Percentiles rank a stretch among this genome's conserved stretches.
Evolutionary conservation across 1,284 basidiomycete species (phyloP).

Genomic region (Naganishia albida): DNA sequence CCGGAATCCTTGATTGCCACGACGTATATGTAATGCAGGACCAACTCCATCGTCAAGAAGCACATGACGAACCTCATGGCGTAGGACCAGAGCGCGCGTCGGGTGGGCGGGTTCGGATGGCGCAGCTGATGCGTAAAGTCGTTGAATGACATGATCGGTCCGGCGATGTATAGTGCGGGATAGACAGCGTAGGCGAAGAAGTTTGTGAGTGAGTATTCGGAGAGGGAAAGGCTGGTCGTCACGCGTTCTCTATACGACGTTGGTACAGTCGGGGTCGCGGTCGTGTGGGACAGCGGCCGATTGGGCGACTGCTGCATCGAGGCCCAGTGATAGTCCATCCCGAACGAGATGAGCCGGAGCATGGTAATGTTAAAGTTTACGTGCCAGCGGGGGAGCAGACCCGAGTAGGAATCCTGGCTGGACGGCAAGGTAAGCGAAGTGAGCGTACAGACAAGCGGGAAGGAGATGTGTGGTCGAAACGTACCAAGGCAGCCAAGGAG

Average conservation of each 20-base stretch:
- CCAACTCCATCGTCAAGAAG: conserved; percentile 82
- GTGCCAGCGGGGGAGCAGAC: conserved; percentile 87
- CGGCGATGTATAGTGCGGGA: conserved; percentile 91
- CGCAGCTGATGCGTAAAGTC: conserved; percentile 87
- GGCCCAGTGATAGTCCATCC: conserved; percentile 89
- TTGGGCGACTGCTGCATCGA: conserved; percentile 9
- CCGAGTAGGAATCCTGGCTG: conserved; percentile 65
- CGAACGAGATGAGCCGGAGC: conserved; percentile 89
- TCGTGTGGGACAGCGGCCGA: not conserved
- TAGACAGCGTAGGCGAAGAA: conserved; percentile 80
- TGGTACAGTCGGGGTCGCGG: conserved; percentile 1
- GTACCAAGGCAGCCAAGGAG: conserved; percentile 61
- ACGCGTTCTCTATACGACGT: conserved; percentile 56
- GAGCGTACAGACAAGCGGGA: not conserved
- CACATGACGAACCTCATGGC: conserved; percentile 70
- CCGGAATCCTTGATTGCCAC: conserved; percentile 91
- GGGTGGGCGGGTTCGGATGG: conserved; percentile 57
- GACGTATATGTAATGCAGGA: conserved; percentile 94
- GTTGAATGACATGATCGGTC: conserved; percentile 95
- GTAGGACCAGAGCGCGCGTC: conserved; percentile 59
- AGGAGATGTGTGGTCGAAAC: conserved; percentile 37
- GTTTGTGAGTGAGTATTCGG: conserved; percentile 61
- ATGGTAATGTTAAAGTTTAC: conserved; percentile 96
- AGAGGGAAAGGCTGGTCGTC: conserved; percentile 55
- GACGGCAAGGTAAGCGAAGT: not conserved